Conservation (phyloP, 805 yeast genomes). For the Yarrowia sp. region DNA sequence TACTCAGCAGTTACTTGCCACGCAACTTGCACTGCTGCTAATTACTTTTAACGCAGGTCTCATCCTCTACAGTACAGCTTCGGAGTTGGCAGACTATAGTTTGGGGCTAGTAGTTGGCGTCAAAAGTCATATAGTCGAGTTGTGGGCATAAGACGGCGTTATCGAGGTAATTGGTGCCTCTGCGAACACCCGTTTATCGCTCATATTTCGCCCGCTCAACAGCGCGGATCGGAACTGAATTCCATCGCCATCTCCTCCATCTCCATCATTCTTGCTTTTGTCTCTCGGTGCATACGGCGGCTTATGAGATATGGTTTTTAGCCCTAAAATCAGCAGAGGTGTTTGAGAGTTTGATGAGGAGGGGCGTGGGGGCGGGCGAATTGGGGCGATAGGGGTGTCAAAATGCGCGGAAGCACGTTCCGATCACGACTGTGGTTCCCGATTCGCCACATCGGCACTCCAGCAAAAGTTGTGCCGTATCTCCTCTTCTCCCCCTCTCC, state of each 20-base stretch:
- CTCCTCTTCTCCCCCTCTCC: not conserved
- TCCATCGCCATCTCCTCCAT: too few species aligned
- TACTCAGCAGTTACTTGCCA: too few species aligned
- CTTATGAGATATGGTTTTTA: conserved; percentile 13
- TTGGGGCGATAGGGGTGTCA: too few species aligned
- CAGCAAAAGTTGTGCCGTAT: not conserved
- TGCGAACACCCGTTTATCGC: too few species aligned
- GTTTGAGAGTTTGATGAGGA: conserved; percentile 22
- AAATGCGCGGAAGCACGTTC: not conserved
- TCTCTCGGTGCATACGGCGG: conserved; percentile 24
- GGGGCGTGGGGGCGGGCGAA: not conserved
- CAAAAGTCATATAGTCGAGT: too few species aligned
- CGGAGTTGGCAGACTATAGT: conserved; percentile 3
- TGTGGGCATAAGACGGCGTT: too few species aligned
- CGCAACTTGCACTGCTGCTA: not conserved
- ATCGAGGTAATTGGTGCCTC: too few species aligned
- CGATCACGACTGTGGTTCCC: not conserved
- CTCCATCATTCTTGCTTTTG: too few species aligned
- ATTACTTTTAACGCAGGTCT: conserved; percentile 2
- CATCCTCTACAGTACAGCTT: not conserved
- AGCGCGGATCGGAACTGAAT: too few species aligned
- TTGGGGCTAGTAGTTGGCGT: not conserved
- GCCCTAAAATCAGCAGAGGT: conserved; percentile 1
- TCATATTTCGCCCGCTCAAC: too few species aligned
- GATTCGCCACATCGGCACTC: not conserved